Base-by-base conservation (phyloP, 768 basidiomycete genomes). In the Mycena belliarum region DNA sequence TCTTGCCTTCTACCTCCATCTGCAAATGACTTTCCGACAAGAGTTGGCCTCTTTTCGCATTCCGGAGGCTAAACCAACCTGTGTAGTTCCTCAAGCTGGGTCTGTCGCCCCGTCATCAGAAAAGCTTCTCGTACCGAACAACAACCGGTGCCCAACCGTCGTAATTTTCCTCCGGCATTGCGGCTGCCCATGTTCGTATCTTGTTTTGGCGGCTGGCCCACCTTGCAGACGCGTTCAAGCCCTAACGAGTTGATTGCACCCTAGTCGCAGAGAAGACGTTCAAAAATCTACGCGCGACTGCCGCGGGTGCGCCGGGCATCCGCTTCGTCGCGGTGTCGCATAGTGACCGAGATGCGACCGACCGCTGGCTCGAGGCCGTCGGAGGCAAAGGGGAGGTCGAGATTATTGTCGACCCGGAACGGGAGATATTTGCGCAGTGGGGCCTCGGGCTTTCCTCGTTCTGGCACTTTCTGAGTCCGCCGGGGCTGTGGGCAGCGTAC, bases 301-400 rank as follows among this genome's bases (percentile, higher is more conserved):
- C 52, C 12, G 48, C 47, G 4, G 24, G 23, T 23, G 40, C 10
- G 7, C 41, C 52, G 11, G 33, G 25, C 21, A 29, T 55, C 23
- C 48, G 44, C 28, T 60, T 60, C 49, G 25, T 60, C 24, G 59
- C 59, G 7, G 49, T 60, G 10, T 60, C 59, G 18, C 59, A 60
- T 37, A 50, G 48, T 25, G 59, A 60, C 35, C 48, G 28, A 18
- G 29, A 12, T 7, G 20, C 52, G 6, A 60, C 52, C 15, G 43
- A 50, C 6, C 47, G 43, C 37, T 60, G 52, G 52, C 33, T 59
- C n/a, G 47, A 25, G 6, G 52, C 52, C 6, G 21, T 59, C 48
- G 52, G 58, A 2, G 52, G 52, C 7, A 3, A 12, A 14, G 46
- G 43, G 4, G 23, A 4, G 16, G 24, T 60, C 15, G 48, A 60